phyloP scores from a whole-genome alignment of 768 basidiomycete species.

The Rhodocollybia butyracea region DNA sequence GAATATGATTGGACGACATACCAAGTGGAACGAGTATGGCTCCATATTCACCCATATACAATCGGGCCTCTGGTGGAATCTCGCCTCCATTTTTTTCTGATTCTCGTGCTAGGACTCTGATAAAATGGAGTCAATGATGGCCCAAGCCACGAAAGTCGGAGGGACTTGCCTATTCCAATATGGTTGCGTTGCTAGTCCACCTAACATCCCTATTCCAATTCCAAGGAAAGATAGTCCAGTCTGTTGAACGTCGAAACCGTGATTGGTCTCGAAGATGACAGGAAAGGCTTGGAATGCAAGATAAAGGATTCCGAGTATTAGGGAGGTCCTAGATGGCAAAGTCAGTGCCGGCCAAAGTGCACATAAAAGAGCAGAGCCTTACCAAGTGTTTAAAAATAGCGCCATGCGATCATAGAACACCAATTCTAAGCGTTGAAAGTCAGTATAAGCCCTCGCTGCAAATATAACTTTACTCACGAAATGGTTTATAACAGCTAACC shows the following conservation, averaged over 20 bases:
- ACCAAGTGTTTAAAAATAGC: slow-evolving; percentile 69
- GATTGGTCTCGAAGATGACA: slow-evolving; percentile 51
- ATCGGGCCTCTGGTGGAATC: slow-evolving; percentile 63
- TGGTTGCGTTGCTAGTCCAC: slow-evolving; percentile 29
- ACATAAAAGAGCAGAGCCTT: slow-evolving; percentile 26
- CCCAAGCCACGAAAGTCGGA: slow-evolving; percentile 19
- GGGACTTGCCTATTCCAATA: slow-evolving; percentile 39
- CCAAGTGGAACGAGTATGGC: slow-evolving; percentile 61
- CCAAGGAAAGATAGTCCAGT: slow-evolving; percentile 60
- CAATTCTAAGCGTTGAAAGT: slow-evolving; percentile 41
- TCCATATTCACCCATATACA: slow-evolving; percentile 67
- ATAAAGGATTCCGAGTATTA: slow-evolving; percentile 63
- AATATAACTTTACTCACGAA: slow-evolving; percentile 43
- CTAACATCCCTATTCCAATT: slow-evolving; percentile 53
- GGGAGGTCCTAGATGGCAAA: slow-evolving; percentile 59
- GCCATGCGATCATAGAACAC: slow-evolving; percentile 73
- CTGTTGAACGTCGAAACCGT: slow-evolving; percentile 46
- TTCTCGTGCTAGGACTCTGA: slow-evolving; percentile 33
- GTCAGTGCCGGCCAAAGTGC: too few species aligned
- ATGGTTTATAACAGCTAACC: slow-evolving; percentile 66
- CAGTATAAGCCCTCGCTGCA: background rate
- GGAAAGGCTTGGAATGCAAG: slow-evolving; percentile 57
- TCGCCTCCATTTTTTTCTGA: slow-evolving; percentile 34
- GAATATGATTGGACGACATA: slow-evolving; percentile 24
- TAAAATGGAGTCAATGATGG: slow-evolving; percentile 22